A percentile compares a stretch with the other conserved stretches of the same genome.
These are phyloP conservation scores for Raddia distichophylla DNA, from an alignment of 176 grass and related monocot species.

Conservation along the genomic window DNA sequence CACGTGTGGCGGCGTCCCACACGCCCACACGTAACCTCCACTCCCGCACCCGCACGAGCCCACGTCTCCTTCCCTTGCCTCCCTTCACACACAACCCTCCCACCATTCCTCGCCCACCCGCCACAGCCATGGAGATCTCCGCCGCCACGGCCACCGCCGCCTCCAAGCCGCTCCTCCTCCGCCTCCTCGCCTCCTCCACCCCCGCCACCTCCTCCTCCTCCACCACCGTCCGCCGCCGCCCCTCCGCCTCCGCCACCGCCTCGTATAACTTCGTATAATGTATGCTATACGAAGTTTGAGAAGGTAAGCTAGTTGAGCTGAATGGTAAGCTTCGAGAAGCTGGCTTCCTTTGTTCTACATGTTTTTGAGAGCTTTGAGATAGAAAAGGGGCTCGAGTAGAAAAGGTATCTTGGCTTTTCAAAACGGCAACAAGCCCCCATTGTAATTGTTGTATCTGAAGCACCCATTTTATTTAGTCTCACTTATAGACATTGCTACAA, in stretches of 20 bases:
- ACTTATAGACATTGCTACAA: no score
- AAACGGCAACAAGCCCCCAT: no score
- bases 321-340: no score
- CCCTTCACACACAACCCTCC: background rate
- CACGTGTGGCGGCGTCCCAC: background rate
- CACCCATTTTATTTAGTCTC: no score
- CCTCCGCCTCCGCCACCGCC: conserved; percentile 31
- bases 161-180: conserved; percentile 17
- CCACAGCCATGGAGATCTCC: conserved; percentile 36
- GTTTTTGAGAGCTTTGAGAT: no score
- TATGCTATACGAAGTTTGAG: no score
- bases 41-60: background rate
- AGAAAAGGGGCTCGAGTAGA: no score
- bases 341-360: no score
- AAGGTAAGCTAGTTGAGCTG: no score
- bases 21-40: background rate
- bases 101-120: background rate
- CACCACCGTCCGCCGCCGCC: background rate
- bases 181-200: conserved; percentile 22
- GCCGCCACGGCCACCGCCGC: conserved; percentile 31
- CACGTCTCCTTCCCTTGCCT: background rate
- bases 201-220: conserved; percentile 18
- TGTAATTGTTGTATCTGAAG: no score
- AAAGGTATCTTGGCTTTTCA: no score
- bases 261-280: no score